Base-by-base conservation (phyloP, 176 grass and related monocot species). In the Oryza officinalis region DNA sequence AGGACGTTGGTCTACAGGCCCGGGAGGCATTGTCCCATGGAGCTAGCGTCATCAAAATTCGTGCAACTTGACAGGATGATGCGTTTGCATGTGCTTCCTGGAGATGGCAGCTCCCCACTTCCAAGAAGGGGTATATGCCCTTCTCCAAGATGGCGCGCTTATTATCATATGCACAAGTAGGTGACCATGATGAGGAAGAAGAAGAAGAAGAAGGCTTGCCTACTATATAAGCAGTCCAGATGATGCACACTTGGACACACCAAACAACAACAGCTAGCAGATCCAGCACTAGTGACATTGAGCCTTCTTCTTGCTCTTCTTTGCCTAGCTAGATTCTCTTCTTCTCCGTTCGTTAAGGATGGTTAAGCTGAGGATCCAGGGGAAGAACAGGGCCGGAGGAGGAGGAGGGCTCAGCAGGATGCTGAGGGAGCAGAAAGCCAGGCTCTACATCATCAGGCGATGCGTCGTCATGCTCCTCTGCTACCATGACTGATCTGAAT, bases 391-490 rank as follows among this genome's bases (percentile, higher is more conserved):
- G 73, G 27, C 50, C 37, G 37, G 37, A 41, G 9, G 40, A 65
- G 69, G 63, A 67, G 77, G 78, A 74, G 86, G 90, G 0, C 90
- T 92, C 1, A 80, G 79, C 86, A 88, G 83, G 80, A 64, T 83
- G 86, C 68, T 92, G 68, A 92, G 83, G 78, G 86, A 92, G 74
- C 90, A 92, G 67, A 88, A 88, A 83, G 86, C 86, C 1, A 86
- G 86, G 83, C 83, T 92, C 37, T 89, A 86, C 83, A 89, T 89
- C 63, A 89, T 92, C 78, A 74, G 75, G 40, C 74, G 90, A 74
- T 92, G 90, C 69, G 79, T 92, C 27, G 87, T 92, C 75, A 89
- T 86, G 80, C 90, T 92, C 10, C 90, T 92, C 69, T 92, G 86
- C 80, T 88, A 82, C 63, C 90, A 92, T 86, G 90, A 92, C 63